Evolutionary conservation across 768 basidiomycete genomes (phyloP).

Genomic region (Tylopilus sp.): DNA sequence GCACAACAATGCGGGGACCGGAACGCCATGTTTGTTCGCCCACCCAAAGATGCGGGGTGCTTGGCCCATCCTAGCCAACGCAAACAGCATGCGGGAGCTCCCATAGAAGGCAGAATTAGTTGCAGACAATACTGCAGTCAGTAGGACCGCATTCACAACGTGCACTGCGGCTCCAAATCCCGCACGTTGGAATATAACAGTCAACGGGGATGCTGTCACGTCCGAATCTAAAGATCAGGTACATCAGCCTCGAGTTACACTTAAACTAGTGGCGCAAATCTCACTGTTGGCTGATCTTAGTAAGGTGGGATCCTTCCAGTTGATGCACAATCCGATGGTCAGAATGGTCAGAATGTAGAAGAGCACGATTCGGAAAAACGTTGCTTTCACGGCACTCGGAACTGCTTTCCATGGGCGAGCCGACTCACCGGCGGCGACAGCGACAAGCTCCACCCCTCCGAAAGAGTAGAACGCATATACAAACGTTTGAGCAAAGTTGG

Average conservation of each 20-base stretch:
- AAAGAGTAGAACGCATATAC: conserved; percentile 72
- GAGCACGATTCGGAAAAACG: conserved; percentile 61
- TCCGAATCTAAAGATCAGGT: conserved; percentile 35
- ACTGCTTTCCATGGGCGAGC: conserved; percentile 59
- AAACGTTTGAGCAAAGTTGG: conserved; percentile 53
- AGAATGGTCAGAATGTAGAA: conserved; percentile 65
- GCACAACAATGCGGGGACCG: conserved; percentile 51
- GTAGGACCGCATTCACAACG: conserved; percentile 63
- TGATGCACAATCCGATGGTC: conserved; percentile 64
- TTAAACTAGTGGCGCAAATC: conserved; percentile 17
- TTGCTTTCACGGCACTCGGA: conserved; percentile 62
- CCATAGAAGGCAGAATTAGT: conserved; percentile 66
- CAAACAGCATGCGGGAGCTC: conserved; percentile 56
- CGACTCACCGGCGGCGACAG: conserved; percentile 70
- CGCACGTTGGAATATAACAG: conserved; percentile 59
- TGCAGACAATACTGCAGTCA: conserved; percentile 64
- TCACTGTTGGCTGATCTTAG: conserved; percentile 44
- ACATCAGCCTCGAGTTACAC: not conserved
- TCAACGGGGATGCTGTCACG: conserved; percentile 58
- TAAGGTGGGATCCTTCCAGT: conserved; percentile 53
- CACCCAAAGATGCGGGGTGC: conserved; percentile 64
- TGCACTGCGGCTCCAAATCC: conserved; percentile 61
- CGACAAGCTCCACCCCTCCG: conserved; percentile 67
- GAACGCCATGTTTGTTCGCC: conserved; percentile 63
- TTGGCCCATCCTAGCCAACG: conserved; percentile 61